Conservation (phyloP, 495 filamentous ascomycete genomes). For the Penicillium subrubescens region DNA sequence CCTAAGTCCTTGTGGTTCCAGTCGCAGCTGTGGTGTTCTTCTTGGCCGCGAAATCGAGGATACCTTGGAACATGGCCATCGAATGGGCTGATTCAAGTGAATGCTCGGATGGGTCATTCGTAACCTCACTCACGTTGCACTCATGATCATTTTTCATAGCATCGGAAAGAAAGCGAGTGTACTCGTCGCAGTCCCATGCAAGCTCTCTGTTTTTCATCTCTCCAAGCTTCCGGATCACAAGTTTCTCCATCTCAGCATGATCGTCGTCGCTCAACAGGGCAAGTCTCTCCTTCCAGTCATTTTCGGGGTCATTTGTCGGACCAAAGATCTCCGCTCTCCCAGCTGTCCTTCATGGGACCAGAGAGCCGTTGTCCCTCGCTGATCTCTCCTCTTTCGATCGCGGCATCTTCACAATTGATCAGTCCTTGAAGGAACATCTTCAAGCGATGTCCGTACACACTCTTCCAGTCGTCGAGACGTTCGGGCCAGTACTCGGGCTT, state of each 20-base stretch:
- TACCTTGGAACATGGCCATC: not conserved
- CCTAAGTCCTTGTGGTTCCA: not conserved
- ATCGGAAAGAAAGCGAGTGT: not conserved
- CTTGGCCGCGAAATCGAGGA: not conserved
- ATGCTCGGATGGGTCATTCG: not conserved
- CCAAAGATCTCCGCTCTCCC: constrained; percentile 6
- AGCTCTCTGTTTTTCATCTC: constrained; percentile 13
- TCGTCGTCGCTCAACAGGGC: constrained; percentile 7
- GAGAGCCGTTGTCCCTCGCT: not conserved
- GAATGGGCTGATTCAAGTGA: not conserved
- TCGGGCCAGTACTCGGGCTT: not conserved
- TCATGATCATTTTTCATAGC: not conserved
- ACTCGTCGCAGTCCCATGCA: constrained; percentile 16
- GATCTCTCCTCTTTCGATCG: not conserved
- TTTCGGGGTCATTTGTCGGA: not conserved
- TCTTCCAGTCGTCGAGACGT: not conserved
- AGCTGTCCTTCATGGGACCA: not conserved
- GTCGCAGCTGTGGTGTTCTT: not conserved
- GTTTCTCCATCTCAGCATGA: constrained; percentile 10
- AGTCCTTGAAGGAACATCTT: not conserved
- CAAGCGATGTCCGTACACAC: not conserved
- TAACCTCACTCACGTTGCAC: not conserved
- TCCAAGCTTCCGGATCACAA: constrained; percentile 5
- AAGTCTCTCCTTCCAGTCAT: constrained; percentile 17
- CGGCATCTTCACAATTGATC: not conserved